Conservation (phyloP, 495 filamentous ascomycete species). For the Xylaria scruposa region DNA sequence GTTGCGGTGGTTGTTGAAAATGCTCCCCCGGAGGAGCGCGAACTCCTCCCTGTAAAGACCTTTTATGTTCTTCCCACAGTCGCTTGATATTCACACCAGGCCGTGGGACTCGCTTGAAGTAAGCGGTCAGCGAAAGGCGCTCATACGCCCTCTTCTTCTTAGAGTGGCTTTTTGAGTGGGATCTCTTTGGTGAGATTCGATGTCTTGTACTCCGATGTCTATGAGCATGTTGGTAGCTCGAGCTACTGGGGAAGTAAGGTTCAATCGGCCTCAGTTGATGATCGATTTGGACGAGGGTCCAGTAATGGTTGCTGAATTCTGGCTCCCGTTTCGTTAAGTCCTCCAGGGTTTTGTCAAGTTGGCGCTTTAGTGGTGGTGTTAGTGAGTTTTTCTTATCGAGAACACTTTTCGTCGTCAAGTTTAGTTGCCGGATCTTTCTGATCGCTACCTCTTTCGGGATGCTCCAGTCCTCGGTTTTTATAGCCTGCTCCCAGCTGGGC, state of each 20-base stretch:
- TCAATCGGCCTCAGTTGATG: constrained; percentile 35
- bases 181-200: constrained; percentile 19
- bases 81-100: constrained; percentile 35
- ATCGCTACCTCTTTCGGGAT: constrained; percentile 37
- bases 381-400: constrained; percentile 42
- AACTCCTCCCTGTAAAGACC: background rate
- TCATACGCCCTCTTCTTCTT: constrained; percentile 33
- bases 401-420: constrained; percentile 30
- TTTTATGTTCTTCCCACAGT: constrained; percentile 35
- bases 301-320: constrained; percentile 32
- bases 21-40: background rate
- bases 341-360: constrained; percentile 42
- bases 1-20: background rate
- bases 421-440: constrained; percentile 40
- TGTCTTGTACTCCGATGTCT: constrained; percentile 4
- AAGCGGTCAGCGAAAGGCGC: constrained; percentile 44
- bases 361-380: constrained; percentile 36
- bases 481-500: constrained; percentile 40
- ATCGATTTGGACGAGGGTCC: constrained; percentile 45
- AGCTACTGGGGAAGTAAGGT: background rate
- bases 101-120: constrained; percentile 45
- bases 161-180: constrained; percentile 17
- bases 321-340: constrained; percentile 30
- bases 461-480: constrained; percentile 32
- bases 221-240: background rate